A percentile compares a stretch with the other conserved stretches of the same genome.
Evolutionary conservation across 2,329 filamentous ascomycete genomes (phyloP).

Genomic region (Hypomyces perniciosus): DNA sequence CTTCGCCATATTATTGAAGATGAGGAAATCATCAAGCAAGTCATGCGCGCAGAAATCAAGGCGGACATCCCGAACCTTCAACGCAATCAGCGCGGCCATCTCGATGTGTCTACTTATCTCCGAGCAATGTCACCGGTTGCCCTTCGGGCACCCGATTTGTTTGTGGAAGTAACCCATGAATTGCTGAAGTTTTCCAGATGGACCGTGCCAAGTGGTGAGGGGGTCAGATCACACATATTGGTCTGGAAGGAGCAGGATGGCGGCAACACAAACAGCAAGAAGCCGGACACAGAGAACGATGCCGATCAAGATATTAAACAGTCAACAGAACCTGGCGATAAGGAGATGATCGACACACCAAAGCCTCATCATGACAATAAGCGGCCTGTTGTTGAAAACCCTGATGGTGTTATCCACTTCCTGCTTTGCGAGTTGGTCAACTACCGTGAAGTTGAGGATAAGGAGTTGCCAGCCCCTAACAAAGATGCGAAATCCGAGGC

Average conservation of each 20-base stretch:
- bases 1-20: constrained; percentile 93
- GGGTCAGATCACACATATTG: constrained; percentile 29
- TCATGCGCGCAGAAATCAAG: constrained; percentile 86
- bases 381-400: constrained; percentile 79
- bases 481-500: constrained; percentile 38
- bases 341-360: constrained; percentile 56
- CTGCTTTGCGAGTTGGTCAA: constrained; percentile 86
- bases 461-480: constrained; percentile 46
- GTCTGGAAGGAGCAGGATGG: constrained; percentile 35
- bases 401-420: constrained; percentile 93
- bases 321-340: constrained; percentile 54
- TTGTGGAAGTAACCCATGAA: constrained; percentile 83
- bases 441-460: constrained; percentile 89
- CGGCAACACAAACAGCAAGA: constrained; percentile 14
- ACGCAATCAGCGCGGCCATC: constrained; percentile 43
- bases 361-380: constrained; percentile 66
- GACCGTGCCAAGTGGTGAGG: constrained; percentile 33
- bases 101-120: constrained; percentile 68
- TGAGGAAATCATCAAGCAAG: constrained; percentile 80
- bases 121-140: constrained; percentile 73
- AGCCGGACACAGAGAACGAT: constrained; percentile 12
- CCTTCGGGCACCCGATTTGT: constrained; percentile 75
- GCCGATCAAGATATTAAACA: constrained; percentile 46
- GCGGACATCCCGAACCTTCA: constrained; percentile 60
- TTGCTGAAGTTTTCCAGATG: constrained; percentile 68